These are phyloP conservation scores for Alternaria novae-zelandiae DNA, from an alignment of 2,329 filamentous ascomycete species.

Conservation along the genomic window DNA sequence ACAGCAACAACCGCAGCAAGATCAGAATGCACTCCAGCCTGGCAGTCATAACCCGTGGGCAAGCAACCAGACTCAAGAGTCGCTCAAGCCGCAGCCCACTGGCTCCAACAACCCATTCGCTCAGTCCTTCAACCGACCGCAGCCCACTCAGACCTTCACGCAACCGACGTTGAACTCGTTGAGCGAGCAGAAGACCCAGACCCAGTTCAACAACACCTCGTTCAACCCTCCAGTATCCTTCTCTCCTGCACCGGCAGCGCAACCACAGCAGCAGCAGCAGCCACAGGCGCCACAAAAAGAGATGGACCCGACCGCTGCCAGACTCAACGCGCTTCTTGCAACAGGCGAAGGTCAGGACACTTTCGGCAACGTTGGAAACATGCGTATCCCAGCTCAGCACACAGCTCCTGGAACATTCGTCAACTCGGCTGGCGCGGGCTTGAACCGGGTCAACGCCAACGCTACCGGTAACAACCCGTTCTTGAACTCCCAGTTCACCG, in stretches of 20 bases:
- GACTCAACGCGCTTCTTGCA: conserved; percentile 84
- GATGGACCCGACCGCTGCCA: conserved; percentile 67
- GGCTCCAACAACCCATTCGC: conserved; percentile 99
- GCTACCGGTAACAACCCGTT: conserved; percentile 89
- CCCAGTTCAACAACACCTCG: conserved; percentile 62
- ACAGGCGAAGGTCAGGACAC: conserved; percentile 94
- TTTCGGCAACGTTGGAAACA: conserved; percentile 94
- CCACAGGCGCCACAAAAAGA: conserved; percentile 49
- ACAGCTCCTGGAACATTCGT: conserved; percentile 96
- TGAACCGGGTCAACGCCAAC: conserved; percentile 70
- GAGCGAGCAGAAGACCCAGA: conserved; percentile 82
- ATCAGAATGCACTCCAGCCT: conserved; percentile 70
- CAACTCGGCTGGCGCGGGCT: conserved; percentile 88
- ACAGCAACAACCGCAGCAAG: conserved; percentile 56
- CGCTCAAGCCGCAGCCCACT: conserved; percentile 81
- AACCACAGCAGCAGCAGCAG: conserved; percentile 48
- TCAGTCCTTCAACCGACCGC: conserved; percentile 65
- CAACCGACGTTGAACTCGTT: conserved; percentile 77
- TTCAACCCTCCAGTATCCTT: conserved; percentile 56
- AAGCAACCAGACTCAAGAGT: conserved; percentile 62
- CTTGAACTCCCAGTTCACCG: conserved; percentile 81
- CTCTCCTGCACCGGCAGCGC: conserved; percentile 48
- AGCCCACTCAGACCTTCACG: conserved; percentile 63
- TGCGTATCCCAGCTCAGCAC: conserved; percentile 94
- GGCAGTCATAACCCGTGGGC: conserved; percentile 97